Conservation (phyloP, 176 grass and related monocot genomes). For the Tillandsia leiboldiana region DNA sequence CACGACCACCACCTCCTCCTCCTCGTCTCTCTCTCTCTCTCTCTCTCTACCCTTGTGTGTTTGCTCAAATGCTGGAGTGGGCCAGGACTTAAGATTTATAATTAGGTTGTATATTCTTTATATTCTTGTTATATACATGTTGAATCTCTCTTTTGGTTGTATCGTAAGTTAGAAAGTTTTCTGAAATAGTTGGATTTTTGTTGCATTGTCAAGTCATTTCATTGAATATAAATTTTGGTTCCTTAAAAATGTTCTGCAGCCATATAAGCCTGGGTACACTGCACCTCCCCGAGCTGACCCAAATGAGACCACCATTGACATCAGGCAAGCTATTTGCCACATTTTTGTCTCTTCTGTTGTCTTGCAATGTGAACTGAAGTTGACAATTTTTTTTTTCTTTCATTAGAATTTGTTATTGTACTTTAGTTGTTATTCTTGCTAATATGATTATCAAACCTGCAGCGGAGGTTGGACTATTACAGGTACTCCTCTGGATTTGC, state of each 20-base stretch:
- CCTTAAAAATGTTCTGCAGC: constrained; percentile 30
- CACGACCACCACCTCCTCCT: too few species aligned
- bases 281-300: constrained; percentile 48
- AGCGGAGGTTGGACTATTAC: constrained; percentile 64
- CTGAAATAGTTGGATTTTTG: neutral
- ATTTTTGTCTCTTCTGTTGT: neutral
- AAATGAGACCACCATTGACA: constrained; percentile 78
- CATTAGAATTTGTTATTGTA: too few species aligned
- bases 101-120: neutral
- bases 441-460: constrained; percentile 12
- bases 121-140: neutral
- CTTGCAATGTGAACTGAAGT: neutral
- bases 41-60: too few species aligned
- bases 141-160: neutral
- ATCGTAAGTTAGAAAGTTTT: neutral
- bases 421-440: too few species aligned
- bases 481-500: constrained; percentile 57
- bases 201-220: neutral
- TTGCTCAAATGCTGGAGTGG: too few species aligned
- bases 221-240: constrained; percentile 5
- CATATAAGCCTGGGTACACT: constrained; percentile 79
- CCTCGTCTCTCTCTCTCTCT: too few species aligned
- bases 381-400: neutral
- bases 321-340: constrained; percentile 42
- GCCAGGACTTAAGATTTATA: neutral